These are phyloP conservation scores for Coemansia sp. DNA, from an alignment of 192 early-diverging fungal genomes.

Conservation along the genomic window DNA sequence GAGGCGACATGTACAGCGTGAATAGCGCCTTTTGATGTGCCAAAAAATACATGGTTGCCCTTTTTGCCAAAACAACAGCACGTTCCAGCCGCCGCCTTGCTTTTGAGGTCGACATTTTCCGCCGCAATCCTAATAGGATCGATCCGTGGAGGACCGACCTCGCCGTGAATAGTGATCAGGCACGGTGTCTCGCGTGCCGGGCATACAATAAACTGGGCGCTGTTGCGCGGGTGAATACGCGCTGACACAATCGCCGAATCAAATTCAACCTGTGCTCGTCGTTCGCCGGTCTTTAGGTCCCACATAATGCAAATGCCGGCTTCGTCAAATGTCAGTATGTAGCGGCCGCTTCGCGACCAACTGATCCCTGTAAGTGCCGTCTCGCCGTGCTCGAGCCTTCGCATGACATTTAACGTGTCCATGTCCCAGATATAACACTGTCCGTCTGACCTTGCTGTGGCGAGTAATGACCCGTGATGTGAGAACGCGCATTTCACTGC, in stretches of 20 bases:
- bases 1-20: conserved; percentile 41
- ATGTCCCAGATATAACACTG: conserved; percentile 83
- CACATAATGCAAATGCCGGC: conserved; percentile 86
- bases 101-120: conserved; percentile 21
- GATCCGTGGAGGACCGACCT: neutral
- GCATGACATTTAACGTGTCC: conserved; percentile 75
- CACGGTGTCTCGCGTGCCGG: conserved; percentile 36
- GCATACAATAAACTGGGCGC: conserved; percentile 30
- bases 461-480: conserved; percentile 74
- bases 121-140: conserved; percentile 22
- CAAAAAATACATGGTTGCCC: conserved; percentile 50
- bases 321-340: conserved; percentile 74
- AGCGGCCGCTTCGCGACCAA: conserved; percentile 80
- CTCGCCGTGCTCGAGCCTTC: conserved; percentile 75
- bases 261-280: conserved; percentile 63
- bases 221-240: conserved; percentile 75
- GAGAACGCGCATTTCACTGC: conserved; percentile 75
- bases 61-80: conserved; percentile 49
- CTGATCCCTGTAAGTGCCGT: conserved; percentile 73
- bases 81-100: conserved; percentile 45
- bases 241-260: conserved; percentile 68
- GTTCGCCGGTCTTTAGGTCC: conserved; percentile 68
- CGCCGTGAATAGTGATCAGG: conserved; percentile 24
- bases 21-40: conserved; percentile 35
- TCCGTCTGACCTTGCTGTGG: conserved; percentile 79